Conservation (phyloP, 345 rosid species). For the Bretschneidera sinensis region DNA sequence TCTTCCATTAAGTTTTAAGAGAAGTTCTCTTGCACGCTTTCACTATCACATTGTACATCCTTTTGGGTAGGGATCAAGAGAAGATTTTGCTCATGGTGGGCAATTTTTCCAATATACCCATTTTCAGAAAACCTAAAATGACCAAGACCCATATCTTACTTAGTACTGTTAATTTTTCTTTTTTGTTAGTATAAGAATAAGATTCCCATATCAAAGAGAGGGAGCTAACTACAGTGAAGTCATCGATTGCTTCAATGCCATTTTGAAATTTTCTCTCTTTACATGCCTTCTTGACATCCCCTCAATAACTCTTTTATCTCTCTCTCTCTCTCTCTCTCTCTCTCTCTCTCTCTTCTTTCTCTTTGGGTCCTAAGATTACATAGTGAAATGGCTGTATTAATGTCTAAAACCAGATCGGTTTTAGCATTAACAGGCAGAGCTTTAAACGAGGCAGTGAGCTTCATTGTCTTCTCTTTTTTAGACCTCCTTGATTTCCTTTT, state of each 20-base stretch:
- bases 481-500: slow-evolving; percentile 70
- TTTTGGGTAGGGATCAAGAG: slow-evolving; percentile 6
- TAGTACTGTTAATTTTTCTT: slow-evolving; percentile 2
- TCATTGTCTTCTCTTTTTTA: slow-evolving; percentile 69
- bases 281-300: slow-evolving; percentile 9
- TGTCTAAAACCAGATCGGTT: slow-evolving; percentile 23
- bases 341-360: slow-evolving; percentile 10
- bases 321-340: background rate
- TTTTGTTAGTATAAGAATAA: slow-evolving; percentile 5
- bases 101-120: background rate
- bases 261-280: background rate
- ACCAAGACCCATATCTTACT: too few relatives aligned
- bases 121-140: slow-evolving; percentile 9
- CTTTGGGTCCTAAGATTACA: background rate
- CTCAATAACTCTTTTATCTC: slow-evolving; percentile 13
- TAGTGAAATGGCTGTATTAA: slow-evolving; percentile 27
- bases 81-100: background rate
- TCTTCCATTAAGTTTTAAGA: slow-evolving; percentile 13
- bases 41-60: slow-evolving; percentile 4
- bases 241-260: slow-evolving; percentile 2
- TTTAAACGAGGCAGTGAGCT: slow-evolving; percentile 53
- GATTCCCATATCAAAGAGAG: background rate
- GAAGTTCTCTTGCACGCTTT: slow-evolving; percentile 21
- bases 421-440: slow-evolving; percentile 34
- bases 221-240: background rate